Conservation (phyloP, 2,329 filamentous ascomycete species). For the Pestalotiopsis sp. region DNA sequence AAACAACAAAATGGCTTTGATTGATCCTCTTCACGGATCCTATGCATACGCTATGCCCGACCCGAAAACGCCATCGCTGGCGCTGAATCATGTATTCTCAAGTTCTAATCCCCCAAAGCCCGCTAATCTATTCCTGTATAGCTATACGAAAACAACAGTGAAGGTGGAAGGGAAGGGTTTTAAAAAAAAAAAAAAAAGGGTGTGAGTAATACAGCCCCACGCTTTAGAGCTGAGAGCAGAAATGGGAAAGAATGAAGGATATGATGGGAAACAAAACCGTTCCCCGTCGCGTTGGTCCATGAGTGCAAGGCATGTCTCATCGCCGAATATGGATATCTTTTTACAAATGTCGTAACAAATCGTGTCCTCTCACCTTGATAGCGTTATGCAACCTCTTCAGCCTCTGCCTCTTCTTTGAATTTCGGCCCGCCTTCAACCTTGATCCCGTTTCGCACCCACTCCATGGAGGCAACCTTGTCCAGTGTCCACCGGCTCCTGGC, state of each 20-base stretch:
- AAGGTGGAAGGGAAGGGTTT: neutral
- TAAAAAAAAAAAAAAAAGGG: neutral
- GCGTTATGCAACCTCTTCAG: conserved; percentile 51
- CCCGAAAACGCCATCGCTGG: conserved; percentile 10
- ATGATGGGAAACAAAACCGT: neutral
- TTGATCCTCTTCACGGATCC: neutral
- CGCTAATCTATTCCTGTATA: conserved; percentile 4
- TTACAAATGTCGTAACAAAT: conserved; percentile 5
- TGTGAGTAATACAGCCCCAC: conserved; percentile 1
- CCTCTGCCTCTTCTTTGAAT: conserved; percentile 63
- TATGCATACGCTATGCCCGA: neutral
- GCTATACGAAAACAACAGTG: neutral
- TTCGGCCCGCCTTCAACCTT: conserved; percentile 63
- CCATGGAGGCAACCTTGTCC: conserved; percentile 69
- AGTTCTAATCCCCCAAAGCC: neutral
- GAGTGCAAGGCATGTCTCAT: neutral
- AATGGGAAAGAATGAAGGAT: neutral
- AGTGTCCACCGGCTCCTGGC: conserved; percentile 78
- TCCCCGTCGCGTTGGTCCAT: neutral
- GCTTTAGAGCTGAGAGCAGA: neutral
- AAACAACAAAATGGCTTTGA: neutral
- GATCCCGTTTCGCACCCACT: conserved; percentile 80
- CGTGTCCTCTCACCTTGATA: conserved; percentile 11
- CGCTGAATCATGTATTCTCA: conserved; percentile 1
- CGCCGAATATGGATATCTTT: neutral